Base-by-base conservation (phyloP, 75 land plant genomes). In the Sequoiadendron giganteum region DNA sequence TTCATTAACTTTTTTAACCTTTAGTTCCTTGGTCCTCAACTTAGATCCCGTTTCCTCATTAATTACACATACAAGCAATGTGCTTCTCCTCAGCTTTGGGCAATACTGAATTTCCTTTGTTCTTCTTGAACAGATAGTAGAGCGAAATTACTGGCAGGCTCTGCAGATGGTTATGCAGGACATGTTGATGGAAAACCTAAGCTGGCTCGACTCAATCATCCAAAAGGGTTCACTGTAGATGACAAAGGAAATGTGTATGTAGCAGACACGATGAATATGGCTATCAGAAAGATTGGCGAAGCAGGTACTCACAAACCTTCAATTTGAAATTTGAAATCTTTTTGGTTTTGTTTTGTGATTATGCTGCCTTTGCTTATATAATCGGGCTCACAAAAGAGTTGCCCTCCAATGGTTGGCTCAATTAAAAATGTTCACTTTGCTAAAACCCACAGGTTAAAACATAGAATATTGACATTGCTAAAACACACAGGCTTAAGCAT, bases 271-370 rank as follows among this genome's bases (percentile, higher is more conserved):
- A 89, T 89, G 94, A 95, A 96, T 83, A 91, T 89, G 92, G 99
- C 96, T 39, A 93, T 97, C 84, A 95, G 99, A 85, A 97, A 96
- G 89, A 94, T 97, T 49, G 92, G 92, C 80, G 97, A 92, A 54
- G 25, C 91, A 86, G 98, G 97, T 94, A 89, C 68, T 32, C 34
- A 18, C 77, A 61, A 39, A 86, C 11, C 28, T 61, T 75, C 13
- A 11, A 56, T 30, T 18, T 42, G 30, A 5, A 25, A 25, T 21
- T 21, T 13, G 55, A 52, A 48, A 52, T 52, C 16, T 83, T 38
- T 39, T 34, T 34, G 10, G 52, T 11, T 25, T 34, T 40, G 14
- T 83, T 2, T 36, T 83, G 10, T 34, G 10, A 36, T 19, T 6
- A n/a, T 43, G 40, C 49, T 30, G 45, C 16, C 30, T 49, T 85